These are phyloP conservation scores for Hyphopichia homilentoma DNA, from an alignment of 805 yeast genomes.

Conservation along the genomic window DNA sequence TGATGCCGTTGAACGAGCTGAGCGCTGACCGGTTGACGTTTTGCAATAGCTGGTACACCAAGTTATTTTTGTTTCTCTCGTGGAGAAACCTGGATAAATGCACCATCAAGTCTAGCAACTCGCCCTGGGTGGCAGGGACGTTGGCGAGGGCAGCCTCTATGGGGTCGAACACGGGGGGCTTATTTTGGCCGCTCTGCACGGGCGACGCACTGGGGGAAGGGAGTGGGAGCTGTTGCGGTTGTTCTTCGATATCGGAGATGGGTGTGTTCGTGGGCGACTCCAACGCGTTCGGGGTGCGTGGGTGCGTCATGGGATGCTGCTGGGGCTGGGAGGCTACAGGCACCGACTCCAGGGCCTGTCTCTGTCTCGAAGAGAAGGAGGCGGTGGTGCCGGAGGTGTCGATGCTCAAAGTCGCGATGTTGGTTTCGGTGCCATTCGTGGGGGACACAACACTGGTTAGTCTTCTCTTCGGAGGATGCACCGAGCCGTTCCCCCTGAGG, in stretches of 20 bases:
- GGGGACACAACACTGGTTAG: conserved; percentile 19
- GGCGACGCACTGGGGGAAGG: conserved; percentile 57
- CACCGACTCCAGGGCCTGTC: too few relatives aligned
- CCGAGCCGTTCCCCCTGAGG: conserved; percentile 13
- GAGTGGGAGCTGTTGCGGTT: conserved; percentile 49
- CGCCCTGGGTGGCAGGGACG: conserved; percentile 31
- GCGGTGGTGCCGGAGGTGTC: not conserved
- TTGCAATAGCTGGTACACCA: conserved; percentile 52
- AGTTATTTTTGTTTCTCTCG: conserved; percentile 45
- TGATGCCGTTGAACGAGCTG: conserved; percentile 51
- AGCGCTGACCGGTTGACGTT: conserved; percentile 57
- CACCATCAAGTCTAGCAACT: conserved; percentile 35
- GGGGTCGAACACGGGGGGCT: conserved; percentile 7
- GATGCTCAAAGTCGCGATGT: not conserved
- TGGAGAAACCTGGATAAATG: conserved; percentile 36
- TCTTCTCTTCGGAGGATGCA: conserved; percentile 39
- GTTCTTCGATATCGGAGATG: conserved; percentile 33
- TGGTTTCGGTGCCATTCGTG: too few relatives aligned
- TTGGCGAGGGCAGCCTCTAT: conserved; percentile 14
- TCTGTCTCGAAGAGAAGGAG: not conserved
- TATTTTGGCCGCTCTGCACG: conserved; percentile 13
- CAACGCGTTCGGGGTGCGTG: conserved; percentile 26
- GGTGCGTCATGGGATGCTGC: conserved; percentile 8
- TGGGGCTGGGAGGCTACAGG: not conserved
- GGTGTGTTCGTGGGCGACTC: conserved; percentile 33